Percentiles rank a stretch among this genome's conserved stretches.
phyloP scores from a whole-genome alignment of 495 filamentous ascomycete genomes.

The Aspergillus wentii region DNA sequence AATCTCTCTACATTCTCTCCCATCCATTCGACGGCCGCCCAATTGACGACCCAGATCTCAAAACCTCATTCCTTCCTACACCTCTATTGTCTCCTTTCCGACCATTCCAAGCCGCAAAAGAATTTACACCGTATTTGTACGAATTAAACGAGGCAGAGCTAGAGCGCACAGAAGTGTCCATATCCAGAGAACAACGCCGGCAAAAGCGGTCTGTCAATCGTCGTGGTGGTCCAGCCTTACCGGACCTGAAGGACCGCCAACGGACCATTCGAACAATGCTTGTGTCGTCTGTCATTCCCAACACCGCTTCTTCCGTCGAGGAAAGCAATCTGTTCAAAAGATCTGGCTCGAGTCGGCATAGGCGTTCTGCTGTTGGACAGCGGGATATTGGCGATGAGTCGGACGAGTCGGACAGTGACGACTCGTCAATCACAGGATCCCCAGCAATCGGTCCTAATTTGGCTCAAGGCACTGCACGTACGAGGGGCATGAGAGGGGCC shows the following conservation, averaged over 20 bases:
- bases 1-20: constrained; percentile 85
- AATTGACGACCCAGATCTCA: constrained; percentile 85
- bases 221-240: constrained; percentile 87
- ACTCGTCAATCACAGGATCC: constrained; percentile 75
- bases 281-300: constrained; percentile 86
- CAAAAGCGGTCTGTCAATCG: constrained; percentile 95
- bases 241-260: constrained; percentile 92
- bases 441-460: constrained; percentile 67
- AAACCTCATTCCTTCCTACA: constrained; percentile 77
- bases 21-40: constrained; percentile 94
- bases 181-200: constrained; percentile 85
- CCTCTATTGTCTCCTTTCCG: constrained; percentile 80
- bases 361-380: constrained; percentile 40
- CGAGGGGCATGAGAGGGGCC: constrained; percentile 80
- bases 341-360: constrained; percentile 49
- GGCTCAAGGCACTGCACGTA: constrained; percentile 73
- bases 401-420: constrained; percentile 82
- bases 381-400: constrained; percentile 72
- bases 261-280: constrained; percentile 74
- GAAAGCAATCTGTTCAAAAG: constrained; percentile 82
- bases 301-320: constrained; percentile 73
- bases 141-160: constrained; percentile 89
- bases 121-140: constrained; percentile 88
- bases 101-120: constrained; percentile 84
- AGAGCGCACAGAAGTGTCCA: constrained; percentile 84